Conservation (phyloP, 768 basidiomycete genomes). For the Leccinum barrowsii region DNA sequence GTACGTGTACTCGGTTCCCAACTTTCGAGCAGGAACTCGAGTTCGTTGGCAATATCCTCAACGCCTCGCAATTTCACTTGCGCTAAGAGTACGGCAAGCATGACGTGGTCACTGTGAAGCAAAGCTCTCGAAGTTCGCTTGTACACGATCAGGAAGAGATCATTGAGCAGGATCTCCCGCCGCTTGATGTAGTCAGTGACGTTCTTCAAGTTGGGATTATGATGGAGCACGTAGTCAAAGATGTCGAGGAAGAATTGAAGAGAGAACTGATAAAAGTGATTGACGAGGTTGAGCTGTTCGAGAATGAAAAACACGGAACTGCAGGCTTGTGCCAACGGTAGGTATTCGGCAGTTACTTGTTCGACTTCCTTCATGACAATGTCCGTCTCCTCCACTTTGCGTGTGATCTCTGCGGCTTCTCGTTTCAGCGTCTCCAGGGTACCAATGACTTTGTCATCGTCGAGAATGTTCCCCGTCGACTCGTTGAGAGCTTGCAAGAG, state of each 20-base stretch:
- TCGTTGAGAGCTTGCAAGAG: slow-evolving; percentile 95
- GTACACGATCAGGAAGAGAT: slow-evolving; percentile 87
- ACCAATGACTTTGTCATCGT: slow-evolving; percentile 97
- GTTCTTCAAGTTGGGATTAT: slow-evolving; percentile 85
- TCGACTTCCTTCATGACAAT: slow-evolving; percentile 95
- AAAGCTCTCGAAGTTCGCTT: slow-evolving; percentile 87
- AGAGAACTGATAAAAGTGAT: slow-evolving; percentile 99
- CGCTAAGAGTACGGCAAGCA: slow-evolving; percentile 86
- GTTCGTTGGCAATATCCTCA: slow-evolving; percentile 78
- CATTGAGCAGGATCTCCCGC: slow-evolving; percentile 76
- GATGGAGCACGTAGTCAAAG: slow-evolving; percentile 90
- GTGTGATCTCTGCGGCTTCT: slow-evolving; percentile 94
- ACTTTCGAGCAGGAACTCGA: slow-evolving; percentile 91
- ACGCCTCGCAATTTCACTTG: slow-evolving; percentile 82
- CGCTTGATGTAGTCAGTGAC: slow-evolving; percentile 71
- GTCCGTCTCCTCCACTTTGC: slow-evolving; percentile 96
- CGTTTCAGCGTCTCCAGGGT: slow-evolving; percentile 94
- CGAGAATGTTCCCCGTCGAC: slow-evolving; percentile 93
- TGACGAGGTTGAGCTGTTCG: slow-evolving; percentile 89
- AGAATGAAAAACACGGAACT: slow-evolving; percentile 96
- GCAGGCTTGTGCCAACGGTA: slow-evolving; percentile 93
- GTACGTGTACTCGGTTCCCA: slow-evolving; percentile 79
- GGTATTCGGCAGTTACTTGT: slow-evolving; percentile 90
- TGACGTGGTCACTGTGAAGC: slow-evolving; percentile 84
- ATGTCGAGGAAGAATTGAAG: slow-evolving; percentile 97